Conservation (phyloP, 805 yeast species). For the Lachancea thermotolerans region DNA sequence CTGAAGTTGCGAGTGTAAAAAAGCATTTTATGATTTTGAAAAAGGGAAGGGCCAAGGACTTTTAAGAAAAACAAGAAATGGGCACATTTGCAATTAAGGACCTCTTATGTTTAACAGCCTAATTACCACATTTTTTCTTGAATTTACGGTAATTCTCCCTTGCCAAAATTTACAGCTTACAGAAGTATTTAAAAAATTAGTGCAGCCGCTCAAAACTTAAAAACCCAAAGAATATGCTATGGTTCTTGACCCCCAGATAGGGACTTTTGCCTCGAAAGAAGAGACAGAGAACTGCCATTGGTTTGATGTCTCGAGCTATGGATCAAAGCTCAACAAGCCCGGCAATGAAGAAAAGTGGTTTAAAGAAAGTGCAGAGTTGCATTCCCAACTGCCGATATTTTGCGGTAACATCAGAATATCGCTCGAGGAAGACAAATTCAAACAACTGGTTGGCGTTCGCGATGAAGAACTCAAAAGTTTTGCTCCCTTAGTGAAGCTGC, state of each 20-base stretch:
- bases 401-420: background rate
- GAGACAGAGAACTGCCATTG: background rate
- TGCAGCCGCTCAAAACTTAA: background rate
- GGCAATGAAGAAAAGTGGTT: background rate
- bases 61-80: too few species aligned
- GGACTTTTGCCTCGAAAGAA: background rate
- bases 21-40: too few species aligned
- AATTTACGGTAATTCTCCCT: too few species aligned
- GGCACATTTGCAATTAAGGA: too few species aligned
- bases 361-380: background rate
- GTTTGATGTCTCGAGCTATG: slow-evolving; percentile 2
- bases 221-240: background rate
- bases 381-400: background rate
- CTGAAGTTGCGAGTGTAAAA: too few species aligned
- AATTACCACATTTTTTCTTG: too few species aligned
- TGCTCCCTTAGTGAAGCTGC: slow-evolving; percentile 1
- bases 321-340: background rate
- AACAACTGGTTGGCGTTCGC: background rate
- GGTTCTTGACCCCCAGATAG: background rate
- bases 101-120: too few species aligned
- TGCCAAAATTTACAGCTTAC: too few species aligned
- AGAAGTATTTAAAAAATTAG: too few species aligned
- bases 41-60: too few species aligned
- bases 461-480: background rate
- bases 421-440: background rate